A percentile compares a stretch with the other conserved stretches of the same genome.
These are phyloP conservation scores for Fusarium keratoplasticum DNA, from an alignment of 2,329 filamentous ascomycete genomes.

Conservation along the genomic window DNA sequence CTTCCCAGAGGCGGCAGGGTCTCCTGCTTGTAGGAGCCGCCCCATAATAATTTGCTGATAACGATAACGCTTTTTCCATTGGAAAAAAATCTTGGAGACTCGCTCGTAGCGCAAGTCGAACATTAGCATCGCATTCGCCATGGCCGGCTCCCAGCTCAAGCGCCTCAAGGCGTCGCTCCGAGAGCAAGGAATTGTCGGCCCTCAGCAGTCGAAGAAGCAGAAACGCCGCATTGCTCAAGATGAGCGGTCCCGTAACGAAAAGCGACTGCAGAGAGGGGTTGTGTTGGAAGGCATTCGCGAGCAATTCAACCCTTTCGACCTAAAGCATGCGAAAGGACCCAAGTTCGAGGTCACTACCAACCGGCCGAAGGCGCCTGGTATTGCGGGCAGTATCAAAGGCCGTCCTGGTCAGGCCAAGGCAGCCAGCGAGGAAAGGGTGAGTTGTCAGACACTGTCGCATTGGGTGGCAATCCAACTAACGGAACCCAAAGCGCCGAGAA, in stretches of 20 bases:
- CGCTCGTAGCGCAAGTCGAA: constrained; percentile 14
- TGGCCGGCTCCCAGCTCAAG: constrained; percentile 97
- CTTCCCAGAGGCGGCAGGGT: neutral
- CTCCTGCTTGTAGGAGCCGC: neutral
- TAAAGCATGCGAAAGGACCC: constrained; percentile 81
- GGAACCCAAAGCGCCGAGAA: constrained; percentile 70
- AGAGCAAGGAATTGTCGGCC: constrained; percentile 89
- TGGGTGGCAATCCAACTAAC: constrained; percentile 21
- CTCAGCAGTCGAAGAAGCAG: constrained; percentile 95
- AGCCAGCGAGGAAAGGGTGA: constrained; percentile 84
- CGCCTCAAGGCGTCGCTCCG: constrained; percentile 90
- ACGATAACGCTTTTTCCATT: constrained; percentile 45
- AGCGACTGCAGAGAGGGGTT: constrained; percentile 79
- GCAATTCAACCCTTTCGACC: constrained; percentile 97
- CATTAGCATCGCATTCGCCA: constrained; percentile 55
- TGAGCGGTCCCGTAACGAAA: constrained; percentile 73
- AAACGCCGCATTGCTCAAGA: constrained; percentile 79
- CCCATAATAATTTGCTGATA: constrained; percentile 35
- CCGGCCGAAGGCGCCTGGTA: constrained; percentile 63
- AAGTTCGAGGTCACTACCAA: constrained; percentile 88
- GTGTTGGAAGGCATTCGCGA: constrained; percentile 90
- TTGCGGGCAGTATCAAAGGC: constrained; percentile 71
- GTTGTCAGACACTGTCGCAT: constrained; percentile 20
- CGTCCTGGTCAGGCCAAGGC: constrained; percentile 88
- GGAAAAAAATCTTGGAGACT: constrained; percentile 39